These are phyloP conservation scores for Aspergillus floridensis DNA, from an alignment of 2,329 filamentous ascomycete species.

Conservation along the genomic window DNA sequence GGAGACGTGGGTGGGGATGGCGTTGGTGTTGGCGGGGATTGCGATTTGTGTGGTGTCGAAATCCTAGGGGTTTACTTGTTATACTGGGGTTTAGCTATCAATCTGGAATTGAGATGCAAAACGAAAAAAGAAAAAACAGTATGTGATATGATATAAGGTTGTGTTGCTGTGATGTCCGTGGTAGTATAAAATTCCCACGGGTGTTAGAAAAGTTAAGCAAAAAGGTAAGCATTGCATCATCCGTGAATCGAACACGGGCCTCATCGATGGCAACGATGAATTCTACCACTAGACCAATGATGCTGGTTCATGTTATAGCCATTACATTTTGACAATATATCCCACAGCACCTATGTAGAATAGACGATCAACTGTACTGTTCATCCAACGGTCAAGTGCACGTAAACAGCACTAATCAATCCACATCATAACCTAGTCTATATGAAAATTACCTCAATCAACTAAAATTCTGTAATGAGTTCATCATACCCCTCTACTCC, in stretches of 20 bases:
- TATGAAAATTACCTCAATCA: too few relatives aligned
- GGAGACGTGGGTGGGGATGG: slow-evolving; percentile 83
- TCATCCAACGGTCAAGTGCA: not conserved
- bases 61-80: slow-evolving; percentile 14
- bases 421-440: not conserved
- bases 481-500: not conserved
- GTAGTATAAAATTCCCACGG: too few relatives aligned
- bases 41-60: slow-evolving; percentile 71
- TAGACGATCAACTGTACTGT: too few relatives aligned
- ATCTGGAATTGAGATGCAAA: too few relatives aligned
- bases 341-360: not conserved
- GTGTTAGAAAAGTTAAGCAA: too few relatives aligned
- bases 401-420: not conserved
- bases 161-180: not conserved
- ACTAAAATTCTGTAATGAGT: not conserved
- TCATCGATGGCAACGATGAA: slow-evolving; percentile 48
- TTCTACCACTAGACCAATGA: slow-evolving; percentile 48
- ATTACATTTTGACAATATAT: not conserved
- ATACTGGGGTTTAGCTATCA: not conserved
- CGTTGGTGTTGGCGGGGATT: slow-evolving; percentile 74
- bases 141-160: not conserved
- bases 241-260: slow-evolving; percentile 49
- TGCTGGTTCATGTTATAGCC: slow-evolving; percentile 21
- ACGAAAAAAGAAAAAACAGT: too few relatives aligned
- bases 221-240: slow-evolving; percentile 36